phyloP scores from a whole-genome alignment of 75 land plant genomes.

The Azolla pinnata region DNA sequence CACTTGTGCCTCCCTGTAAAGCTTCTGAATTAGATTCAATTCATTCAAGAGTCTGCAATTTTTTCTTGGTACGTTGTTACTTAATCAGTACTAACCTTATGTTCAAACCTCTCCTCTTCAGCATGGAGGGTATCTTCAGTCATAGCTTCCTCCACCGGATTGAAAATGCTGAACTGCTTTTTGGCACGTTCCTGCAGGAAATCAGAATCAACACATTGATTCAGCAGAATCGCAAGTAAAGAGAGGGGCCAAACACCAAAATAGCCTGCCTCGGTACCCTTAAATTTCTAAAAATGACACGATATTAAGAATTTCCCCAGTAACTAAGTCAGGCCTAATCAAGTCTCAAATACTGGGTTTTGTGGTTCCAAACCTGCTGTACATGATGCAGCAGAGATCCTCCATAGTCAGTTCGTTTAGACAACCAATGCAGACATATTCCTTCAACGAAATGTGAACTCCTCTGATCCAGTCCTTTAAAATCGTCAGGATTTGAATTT shows the following conservation, averaged over 20 bases:
- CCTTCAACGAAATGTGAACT: constrained; percentile 4
- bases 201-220: neutral
- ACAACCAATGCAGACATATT: constrained; percentile 10
- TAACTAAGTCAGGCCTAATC: too few species aligned
- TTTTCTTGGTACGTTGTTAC: too few species aligned
- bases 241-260: too few species aligned
- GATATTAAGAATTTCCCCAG: too few species aligned
- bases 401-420: constrained; percentile 17
- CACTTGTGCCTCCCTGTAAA: too few species aligned
- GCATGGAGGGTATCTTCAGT: too few species aligned
- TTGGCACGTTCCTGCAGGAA: constrained; percentile 12
- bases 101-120: too few species aligned
- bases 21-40: too few species aligned
- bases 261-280: too few species aligned
- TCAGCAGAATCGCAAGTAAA: neutral
- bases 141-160: constrained; percentile 9
- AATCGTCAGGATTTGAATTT: neutral
- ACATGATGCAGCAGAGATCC: constrained; percentile 18
- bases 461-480: too few species aligned
- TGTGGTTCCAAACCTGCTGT: constrained; percentile 19
- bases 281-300: too few species aligned
- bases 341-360: constrained; percentile 6
- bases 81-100: neutral
- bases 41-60: too few species aligned
- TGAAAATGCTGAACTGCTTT: constrained; percentile 14